Conservation (phyloP, 768 basidiomycete species). For the Leucosporidium creatinivorum region DNA sequence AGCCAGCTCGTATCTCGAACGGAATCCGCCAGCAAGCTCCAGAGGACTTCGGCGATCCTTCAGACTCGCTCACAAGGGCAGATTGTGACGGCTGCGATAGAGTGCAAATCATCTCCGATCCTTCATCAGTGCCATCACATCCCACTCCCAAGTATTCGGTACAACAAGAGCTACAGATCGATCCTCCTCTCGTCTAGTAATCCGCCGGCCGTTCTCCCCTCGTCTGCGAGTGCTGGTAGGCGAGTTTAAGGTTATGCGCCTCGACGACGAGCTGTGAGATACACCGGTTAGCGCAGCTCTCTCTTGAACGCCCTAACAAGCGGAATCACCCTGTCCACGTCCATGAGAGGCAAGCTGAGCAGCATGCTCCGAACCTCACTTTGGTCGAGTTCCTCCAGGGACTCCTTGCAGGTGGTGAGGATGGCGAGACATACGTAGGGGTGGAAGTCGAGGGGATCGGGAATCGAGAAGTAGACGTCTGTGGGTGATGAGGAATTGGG, state of each 20-base stretch:
- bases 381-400: constrained; percentile 11
- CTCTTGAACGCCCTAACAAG: background rate
- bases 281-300: background rate
- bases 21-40: too few species aligned
- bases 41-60: too few species aligned
- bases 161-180: too few species aligned
- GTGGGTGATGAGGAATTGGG: background rate
- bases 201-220: constrained; percentile 4
- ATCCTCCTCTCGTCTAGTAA: background rate
- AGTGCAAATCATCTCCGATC: too few species aligned
- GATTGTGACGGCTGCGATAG: too few species aligned
- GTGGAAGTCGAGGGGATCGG: constrained; percentile 12
- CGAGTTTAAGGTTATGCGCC: background rate
- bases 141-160: too few species aligned
- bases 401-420: constrained; percentile 4
- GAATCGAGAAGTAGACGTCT: constrained; percentile 9
- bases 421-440: constrained; percentile 9
- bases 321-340: constrained; percentile 1
- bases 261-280: constrained; percentile 1
- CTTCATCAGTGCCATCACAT: too few species aligned
- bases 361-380: constrained; percentile 7
- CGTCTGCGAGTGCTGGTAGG: constrained; percentile 1
- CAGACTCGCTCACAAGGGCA: too few species aligned
- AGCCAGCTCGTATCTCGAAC: too few species aligned
- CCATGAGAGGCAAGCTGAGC: constrained; percentile 1